A percentile compares a stretch with the other conserved stretches of the same genome.
These are phyloP conservation scores for Thermomucor indicae-seudaticae DNA, from an alignment of 371 early-diverging fungal genomes.

Conservation along the genomic window DNA sequence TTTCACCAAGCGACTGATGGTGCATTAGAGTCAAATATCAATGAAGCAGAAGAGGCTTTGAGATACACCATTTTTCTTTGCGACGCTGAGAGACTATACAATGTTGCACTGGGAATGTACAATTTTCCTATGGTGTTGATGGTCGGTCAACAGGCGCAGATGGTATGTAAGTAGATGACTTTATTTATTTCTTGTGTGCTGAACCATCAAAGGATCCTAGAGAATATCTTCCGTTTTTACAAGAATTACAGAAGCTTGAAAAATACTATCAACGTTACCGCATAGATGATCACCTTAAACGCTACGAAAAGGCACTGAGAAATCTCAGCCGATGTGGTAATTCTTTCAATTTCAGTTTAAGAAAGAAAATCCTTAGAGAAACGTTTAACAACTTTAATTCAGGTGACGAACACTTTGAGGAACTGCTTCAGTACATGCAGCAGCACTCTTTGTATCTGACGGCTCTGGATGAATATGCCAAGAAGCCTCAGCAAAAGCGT, in stretches of 20 bases:
- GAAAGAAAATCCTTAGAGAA: too few species aligned
- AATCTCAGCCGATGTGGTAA: slow-evolving; percentile 66
- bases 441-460: slow-evolving; percentile 60
- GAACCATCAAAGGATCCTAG: slow-evolving; percentile 70
- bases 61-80: slow-evolving; percentile 91
- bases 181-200: not conserved
- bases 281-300: slow-evolving; percentile 85
- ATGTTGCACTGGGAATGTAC: slow-evolving; percentile 93
- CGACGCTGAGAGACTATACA: slow-evolving; percentile 80
- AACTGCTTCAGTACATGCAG: slow-evolving; percentile 60
- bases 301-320: slow-evolving; percentile 63
- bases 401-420: slow-evolving; percentile 62
- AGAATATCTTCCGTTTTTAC: slow-evolving; percentile 90
- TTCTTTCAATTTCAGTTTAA: not conserved
- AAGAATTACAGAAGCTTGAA: slow-evolving; percentile 72
- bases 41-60: slow-evolving; percentile 79
- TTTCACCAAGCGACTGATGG: slow-evolving; percentile 41
- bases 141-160: slow-evolving; percentile 95
- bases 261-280: slow-evolving; percentile 75
- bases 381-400: slow-evolving; percentile 1
- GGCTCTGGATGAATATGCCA: slow-evolving; percentile 60
- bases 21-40: slow-evolving; percentile 35
- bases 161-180: slow-evolving; percentile 16
- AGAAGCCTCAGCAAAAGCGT: slow-evolving; percentile 35
- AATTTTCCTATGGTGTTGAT: slow-evolving; percentile 88